Evolutionary conservation across 129 eudicot species (phyloP), one percentile per base, ranked within the genome.

Genomic region (Chrysanthemum seticuspe): DNA sequence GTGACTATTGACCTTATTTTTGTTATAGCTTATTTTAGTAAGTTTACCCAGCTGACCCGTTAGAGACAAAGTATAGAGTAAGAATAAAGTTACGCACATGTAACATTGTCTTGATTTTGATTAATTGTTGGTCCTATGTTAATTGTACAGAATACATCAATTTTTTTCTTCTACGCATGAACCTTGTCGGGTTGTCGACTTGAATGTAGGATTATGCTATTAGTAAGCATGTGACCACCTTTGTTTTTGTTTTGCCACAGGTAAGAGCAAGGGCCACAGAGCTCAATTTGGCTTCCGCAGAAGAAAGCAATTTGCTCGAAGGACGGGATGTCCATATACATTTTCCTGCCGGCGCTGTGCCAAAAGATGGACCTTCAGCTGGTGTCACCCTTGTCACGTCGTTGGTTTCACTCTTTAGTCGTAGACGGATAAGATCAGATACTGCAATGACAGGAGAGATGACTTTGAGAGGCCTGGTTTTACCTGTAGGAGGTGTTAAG

Each of bases 331-430:
- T 94, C 61, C 99, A 94, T 67, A 90, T 94, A 79, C 99, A 94
- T 82, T 94, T 94, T 63, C 99, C 99, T 57, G 99, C 99, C 10
- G 99, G 99, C 50, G 99, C 99, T 31, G 95, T 94, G 45, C 97
- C 97, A 7, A 94, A 94, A 79, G 99, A 94, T 77, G 99, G 99
- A 15, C 99, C 99, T 16, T 94, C 99, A 31, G 99, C 99, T 67
- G 99, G 99, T 66, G 96, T 94, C 73, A 94, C 97, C 25, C 95
- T 94, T 54, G 99, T 94, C 27, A 94, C 99, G 19, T 83, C 99
- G 14, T 84, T 94, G 57, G 96, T 94, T 74, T 94, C 99, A 50
- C 85, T 94, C 34, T 81, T 94, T 48, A 84, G 94, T 67, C 93
- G 82, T 68, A 90, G 74, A 67, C 81, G 79, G 73, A 92, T 86